These are phyloP conservation scores for Euptelea pleiosperma DNA, from an alignment of 164 flowering plant genomes.

Conservation along the genomic window DNA sequence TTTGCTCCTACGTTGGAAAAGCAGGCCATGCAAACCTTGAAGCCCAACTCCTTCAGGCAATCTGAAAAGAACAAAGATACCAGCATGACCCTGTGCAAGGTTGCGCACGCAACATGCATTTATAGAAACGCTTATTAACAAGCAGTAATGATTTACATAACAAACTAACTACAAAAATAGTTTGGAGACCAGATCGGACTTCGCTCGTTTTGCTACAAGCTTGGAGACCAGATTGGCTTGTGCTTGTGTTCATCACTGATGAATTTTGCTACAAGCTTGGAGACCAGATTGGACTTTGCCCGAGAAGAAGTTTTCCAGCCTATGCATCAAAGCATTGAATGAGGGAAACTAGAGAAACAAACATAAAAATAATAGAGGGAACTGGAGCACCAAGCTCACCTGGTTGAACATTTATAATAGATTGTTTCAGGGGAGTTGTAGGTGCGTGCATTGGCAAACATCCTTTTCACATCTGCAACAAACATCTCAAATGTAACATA, in stretches of 20 bases:
- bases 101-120: neutral
- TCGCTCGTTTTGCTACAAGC: no score
- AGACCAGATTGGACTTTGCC: constrained; percentile 69
- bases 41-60: neutral
- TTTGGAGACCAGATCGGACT: no score
- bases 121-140: no score
- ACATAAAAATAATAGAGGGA: neutral
- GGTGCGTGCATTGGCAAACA: constrained; percentile 87
- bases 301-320: constrained; percentile 74
- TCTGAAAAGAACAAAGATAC: neutral
- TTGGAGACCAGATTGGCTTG: neutral
- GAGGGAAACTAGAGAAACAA: neutral
- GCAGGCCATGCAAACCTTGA: neutral
- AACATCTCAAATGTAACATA: constrained; percentile 98
- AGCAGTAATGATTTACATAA: no score
- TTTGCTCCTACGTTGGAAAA: no score
- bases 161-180: no score
- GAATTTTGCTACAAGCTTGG: constrained; percentile 56
- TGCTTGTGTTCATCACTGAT: constrained; percentile 26
- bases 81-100: neutral
- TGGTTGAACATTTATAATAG: constrained; percentile 86
- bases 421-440: constrained; percentile 97
- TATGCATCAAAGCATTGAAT: constrained; percentile 23
- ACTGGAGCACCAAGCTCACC: constrained; percentile 33
- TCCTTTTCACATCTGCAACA: constrained; percentile 82